A percentile compares a stretch with the other conserved stretches of the same genome.
These are phyloP conservation scores for Aureobasidium leucospermi DNA, from an alignment of 2,329 filamentous ascomycete genomes.

Conservation along the genomic window DNA sequence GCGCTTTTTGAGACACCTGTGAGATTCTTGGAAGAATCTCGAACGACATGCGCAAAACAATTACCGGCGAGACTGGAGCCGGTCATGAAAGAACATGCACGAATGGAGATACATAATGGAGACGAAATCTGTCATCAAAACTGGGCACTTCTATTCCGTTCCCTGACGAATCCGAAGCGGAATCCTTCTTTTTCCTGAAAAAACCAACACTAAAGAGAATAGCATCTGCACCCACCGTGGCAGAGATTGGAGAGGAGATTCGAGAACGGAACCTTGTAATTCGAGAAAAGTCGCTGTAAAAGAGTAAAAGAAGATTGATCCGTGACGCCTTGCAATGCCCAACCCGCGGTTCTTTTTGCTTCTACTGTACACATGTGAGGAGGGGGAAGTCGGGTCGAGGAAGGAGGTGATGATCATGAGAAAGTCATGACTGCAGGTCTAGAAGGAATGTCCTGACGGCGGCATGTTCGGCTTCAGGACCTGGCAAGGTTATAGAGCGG, in stretches of 20 bases:
- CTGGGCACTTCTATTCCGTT: background rate
- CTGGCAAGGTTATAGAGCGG: background rate
- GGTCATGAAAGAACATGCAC: background rate
- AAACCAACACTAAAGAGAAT: background rate
- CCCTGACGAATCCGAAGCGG: background rate
- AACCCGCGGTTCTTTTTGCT: slow-evolving; percentile 6
- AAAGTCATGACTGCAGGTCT: background rate
- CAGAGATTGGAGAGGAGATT: background rate
- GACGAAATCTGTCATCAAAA: background rate
- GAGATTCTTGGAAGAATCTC: background rate
- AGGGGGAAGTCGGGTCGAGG: background rate
- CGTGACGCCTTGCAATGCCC: slow-evolving; percentile 14
- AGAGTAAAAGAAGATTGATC: slow-evolving; percentile 6
- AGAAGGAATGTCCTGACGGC: background rate
- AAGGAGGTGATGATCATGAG: background rate
- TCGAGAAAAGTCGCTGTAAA: slow-evolving; percentile 3
- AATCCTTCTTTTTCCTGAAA: background rate
- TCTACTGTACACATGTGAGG: slow-evolving; percentile 11
- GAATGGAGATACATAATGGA: background rate
- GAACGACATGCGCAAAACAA: background rate
- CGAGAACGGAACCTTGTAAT: background rate
- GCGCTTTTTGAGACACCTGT: no score
- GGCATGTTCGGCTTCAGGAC: background rate
- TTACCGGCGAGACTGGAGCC: no score
- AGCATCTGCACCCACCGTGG: background rate